Conservation (phyloP, 1,139 yeast species). For the Chernovozyma aurita region DNA sequence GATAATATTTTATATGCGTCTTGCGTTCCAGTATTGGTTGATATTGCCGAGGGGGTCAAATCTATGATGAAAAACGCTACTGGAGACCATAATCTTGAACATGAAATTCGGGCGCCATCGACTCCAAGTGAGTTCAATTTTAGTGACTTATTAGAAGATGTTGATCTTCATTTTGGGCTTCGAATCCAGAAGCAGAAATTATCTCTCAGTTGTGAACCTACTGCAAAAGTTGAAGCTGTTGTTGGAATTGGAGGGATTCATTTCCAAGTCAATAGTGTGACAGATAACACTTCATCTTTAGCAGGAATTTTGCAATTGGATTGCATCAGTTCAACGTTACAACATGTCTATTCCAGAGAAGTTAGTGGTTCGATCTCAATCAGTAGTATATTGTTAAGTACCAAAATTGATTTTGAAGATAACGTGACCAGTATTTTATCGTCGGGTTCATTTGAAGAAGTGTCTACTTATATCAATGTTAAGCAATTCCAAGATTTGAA, state of each 20-base stretch:
- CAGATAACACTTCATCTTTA: conserved; percentile 34
- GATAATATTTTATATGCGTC: conserved; percentile 64
- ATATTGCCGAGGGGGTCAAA: conserved; percentile 47
- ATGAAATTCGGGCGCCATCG: conserved; percentile 10
- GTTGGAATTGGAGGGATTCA: conserved; percentile 66
- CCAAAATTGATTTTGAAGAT: conserved; percentile 34
- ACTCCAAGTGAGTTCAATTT: conserved; percentile 23
- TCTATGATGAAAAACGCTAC: conserved; percentile 25
- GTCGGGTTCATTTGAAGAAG: conserved; percentile 52
- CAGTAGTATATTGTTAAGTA: conserved; percentile 43
- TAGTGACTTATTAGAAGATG: conserved; percentile 37
- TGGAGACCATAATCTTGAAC: conserved; percentile 1
- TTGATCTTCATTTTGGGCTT: conserved; percentile 63
- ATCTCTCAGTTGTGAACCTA: conserved; percentile 84
- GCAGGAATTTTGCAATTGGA: conserved; percentile 43
- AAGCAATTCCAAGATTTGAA: conserved; percentile 86
- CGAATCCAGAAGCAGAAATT: conserved; percentile 69
- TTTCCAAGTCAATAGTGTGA: conserved; percentile 54
- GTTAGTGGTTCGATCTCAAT: conserved; percentile 70
- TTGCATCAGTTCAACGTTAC: conserved; percentile 64
- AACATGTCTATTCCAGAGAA: conserved; percentile 87
- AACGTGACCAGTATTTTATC: conserved; percentile 37
- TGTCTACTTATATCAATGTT: conserved; percentile 63
- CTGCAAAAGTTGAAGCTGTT: conserved; percentile 86
- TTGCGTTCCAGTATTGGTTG: conserved; percentile 75